Conservation (phyloP, 805 yeast species). For the Ogataea methylovora region DNA sequence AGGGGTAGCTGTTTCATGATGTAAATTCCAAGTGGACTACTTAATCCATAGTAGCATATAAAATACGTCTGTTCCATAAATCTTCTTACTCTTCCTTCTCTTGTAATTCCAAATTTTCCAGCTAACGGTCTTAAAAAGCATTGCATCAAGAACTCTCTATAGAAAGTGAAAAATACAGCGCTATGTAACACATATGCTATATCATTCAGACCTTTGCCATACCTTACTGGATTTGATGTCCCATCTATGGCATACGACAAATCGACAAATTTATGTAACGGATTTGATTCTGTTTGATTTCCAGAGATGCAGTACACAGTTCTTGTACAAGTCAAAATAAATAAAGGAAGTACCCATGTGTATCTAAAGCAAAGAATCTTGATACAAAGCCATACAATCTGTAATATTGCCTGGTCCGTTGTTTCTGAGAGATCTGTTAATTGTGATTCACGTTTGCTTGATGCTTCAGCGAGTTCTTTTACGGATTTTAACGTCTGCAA, state of each 20-base stretch:
- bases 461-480: background rate
- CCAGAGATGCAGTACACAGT: slow-evolving; percentile 46
- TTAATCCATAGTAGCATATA: slow-evolving; percentile 66
- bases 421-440: slow-evolving; percentile 17
- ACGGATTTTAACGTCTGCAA: slow-evolving; percentile 53
- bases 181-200: slow-evolving; percentile 70
- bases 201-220: slow-evolving; percentile 86
- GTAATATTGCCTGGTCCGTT: slow-evolving; percentile 21
- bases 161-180: slow-evolving; percentile 82
- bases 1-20: slow-evolving; percentile 79
- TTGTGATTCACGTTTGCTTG: too few relatives aligned
- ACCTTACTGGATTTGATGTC: slow-evolving; percentile 46
- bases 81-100: slow-evolving; percentile 56
- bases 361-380: slow-evolving; percentile 51
- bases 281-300: slow-evolving; percentile 51
- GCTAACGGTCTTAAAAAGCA: slow-evolving; percentile 71
- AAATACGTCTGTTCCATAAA: slow-evolving; percentile 93
- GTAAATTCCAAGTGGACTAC: slow-evolving; percentile 87
- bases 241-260: slow-evolving; percentile 59
- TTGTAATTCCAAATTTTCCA: slow-evolving; percentile 36
- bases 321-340: slow-evolving; percentile 36
- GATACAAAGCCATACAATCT: slow-evolving; percentile 49
- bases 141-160: slow-evolving; percentile 89
- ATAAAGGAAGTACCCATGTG: slow-evolving; percentile 67
- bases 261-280: slow-evolving; percentile 53